Evolutionary conservation across 2,329 filamentous ascomycete species (phyloP).

Genomic region (Zymoseptoria brevis): DNA sequence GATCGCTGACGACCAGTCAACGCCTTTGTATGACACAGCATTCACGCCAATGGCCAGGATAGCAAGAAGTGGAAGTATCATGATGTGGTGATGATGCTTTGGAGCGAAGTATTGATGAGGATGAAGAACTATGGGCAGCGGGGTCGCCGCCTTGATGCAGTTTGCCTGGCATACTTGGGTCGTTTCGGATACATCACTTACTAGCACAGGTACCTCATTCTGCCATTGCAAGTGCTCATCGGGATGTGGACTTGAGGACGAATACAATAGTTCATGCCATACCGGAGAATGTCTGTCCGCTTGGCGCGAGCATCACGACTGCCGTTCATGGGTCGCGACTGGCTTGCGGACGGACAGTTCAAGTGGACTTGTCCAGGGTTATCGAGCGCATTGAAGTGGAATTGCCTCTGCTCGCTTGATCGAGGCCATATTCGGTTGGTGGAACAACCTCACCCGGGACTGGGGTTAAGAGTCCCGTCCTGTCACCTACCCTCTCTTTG

Average conservation of each 20-base stretch:
- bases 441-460: neutral
- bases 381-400: neutral
- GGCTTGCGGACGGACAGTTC: neutral
- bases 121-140: neutral
- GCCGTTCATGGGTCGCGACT: neutral
- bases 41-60: neutral
- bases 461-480: too few relatives aligned
- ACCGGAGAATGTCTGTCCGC: neutral
- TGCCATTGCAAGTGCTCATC: neutral
- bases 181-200: neutral
- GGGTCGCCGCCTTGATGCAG: neutral
- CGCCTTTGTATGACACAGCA: conserved; percentile 28
- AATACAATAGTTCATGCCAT: neutral
- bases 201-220: neutral
- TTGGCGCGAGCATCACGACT: neutral
- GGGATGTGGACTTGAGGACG: neutral
- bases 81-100: neutral
- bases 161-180: neutral
- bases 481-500: too few relatives aligned
- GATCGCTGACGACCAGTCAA: conserved; percentile 31
- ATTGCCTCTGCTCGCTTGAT: neutral
- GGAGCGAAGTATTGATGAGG: neutral
- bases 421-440: neutral
- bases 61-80: conserved; percentile 1
- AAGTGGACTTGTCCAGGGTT: neutral